A percentile compares a stretch with the other conserved stretches of the same genome.
phyloP scores from a whole-genome alignment of 192 early-diverging fungal genomes.

The Coemansia guatemalensis region DNA sequence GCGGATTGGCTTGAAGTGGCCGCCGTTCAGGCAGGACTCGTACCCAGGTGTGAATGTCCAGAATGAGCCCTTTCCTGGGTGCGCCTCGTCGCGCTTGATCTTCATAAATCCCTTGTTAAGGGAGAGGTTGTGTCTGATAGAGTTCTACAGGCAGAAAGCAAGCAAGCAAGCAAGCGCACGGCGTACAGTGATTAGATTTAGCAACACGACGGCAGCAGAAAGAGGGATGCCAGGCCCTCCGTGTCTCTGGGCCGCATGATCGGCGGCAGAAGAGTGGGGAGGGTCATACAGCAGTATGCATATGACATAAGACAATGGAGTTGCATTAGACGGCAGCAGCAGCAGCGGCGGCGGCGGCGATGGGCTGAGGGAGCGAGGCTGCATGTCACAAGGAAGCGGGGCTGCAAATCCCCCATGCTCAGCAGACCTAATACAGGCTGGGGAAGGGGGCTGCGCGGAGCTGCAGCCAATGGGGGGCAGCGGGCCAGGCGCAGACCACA shows the following conservation, averaged over 20 bases:
- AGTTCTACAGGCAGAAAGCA: conserved; percentile 65
- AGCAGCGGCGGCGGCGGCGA: too few relatives aligned
- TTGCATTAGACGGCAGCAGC: not conserved
- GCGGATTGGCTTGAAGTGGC: conserved; percentile 57
- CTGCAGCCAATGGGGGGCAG: conserved; percentile 8
- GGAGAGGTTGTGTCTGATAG: conserved; percentile 86
- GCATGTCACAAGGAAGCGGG: conserved; percentile 6
- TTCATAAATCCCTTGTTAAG: conserved; percentile 82
- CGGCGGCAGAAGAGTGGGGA: conserved; percentile 16
- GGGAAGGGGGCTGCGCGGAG: conserved; percentile 7
- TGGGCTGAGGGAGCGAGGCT: not conserved
- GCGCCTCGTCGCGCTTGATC: conserved; percentile 71
- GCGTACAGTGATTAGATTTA: not conserved
- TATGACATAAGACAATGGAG: conserved; percentile 15
- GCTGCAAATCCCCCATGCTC: conserved; percentile 15
- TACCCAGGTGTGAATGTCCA: conserved; percentile 64
- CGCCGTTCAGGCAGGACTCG: conserved; percentile 50
- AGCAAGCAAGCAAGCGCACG: not conserved
- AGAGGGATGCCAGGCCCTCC: conserved; percentile 2
- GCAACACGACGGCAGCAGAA: not conserved
- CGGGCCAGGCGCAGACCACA: conserved; percentile 32
- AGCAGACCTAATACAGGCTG: conserved; percentile 2
- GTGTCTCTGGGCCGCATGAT: conserved; percentile 9
- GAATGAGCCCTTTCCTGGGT: conserved; percentile 83
- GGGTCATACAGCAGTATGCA: not conserved